Base-by-base conservation (phyloP, 352 stramenopile species). In the Blastocystis sp. region DNA sequence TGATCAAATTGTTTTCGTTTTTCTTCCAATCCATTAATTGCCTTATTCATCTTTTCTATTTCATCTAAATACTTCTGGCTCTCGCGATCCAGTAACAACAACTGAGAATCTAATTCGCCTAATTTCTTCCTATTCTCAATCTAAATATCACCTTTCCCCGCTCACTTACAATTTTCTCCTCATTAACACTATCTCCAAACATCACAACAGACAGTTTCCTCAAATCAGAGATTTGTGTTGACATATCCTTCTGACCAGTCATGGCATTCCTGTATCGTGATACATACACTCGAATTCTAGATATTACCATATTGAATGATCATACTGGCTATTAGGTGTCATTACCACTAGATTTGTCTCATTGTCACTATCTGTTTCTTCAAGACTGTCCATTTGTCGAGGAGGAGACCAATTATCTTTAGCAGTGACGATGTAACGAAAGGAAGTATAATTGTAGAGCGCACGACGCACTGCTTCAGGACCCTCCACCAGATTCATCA, bases 21-120 rank as follows among this genome's bases (percentile, higher is more conserved):
- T 24, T 53, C 35, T 24, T 56, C 22, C 42, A 56, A 30, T 33
- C 9, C 19, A 24, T 48, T 6, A 27, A 53, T 82, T n/a, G 27
- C 22, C 4, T 75, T 17, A 22, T 54, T 40, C 17, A 78, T 40
- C 4, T 24, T 37, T 40, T 57, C 35, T 93, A 90, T 44, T 94
- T 80, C 68, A 77, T 80, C 76, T 92, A 90, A 19, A 91, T 90
- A 57, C 91, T 91, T 79, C 30, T 91, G 66, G 93, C 76, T 0
- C 92, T 91, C 59, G 91, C 84, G 22, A 81, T 62, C 22, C 42
- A 48, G 40, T 9, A 9, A 9, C 4, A 4, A 1, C 15, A 75
- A 37, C n/a, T n/a, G n/a, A 5, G 1, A 7, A 24, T 78, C 42
- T 27, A 78, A 56, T 2, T 57, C 66, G 11, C 11, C n/a, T 27